These are phyloP conservation scores for Cyberlindnera suaveolens DNA, from an alignment of 805 yeast species.

Conservation along the genomic window DNA sequence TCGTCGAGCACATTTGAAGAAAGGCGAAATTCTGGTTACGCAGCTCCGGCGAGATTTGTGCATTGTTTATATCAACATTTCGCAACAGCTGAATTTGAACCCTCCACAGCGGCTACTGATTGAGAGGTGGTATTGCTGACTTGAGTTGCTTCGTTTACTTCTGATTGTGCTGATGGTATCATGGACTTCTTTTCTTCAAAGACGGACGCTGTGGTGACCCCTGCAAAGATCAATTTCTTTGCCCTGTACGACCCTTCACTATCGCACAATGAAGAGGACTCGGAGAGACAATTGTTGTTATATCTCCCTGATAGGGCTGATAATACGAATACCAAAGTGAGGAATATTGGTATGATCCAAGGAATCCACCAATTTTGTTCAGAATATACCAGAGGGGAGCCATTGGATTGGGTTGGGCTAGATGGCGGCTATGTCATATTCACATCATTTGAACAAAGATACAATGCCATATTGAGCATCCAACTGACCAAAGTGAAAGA, in stretches of 20 bases:
- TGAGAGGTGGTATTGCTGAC: no score
- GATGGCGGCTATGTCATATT: constrained; percentile 24
- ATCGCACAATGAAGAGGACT: constrained; percentile 25
- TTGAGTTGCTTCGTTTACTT: not conserved
- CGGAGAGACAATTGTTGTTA: constrained; percentile 22
- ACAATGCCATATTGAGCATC: constrained; percentile 22
- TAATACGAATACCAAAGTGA: constrained; percentile 25
- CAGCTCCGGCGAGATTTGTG: no score
- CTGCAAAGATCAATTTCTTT: constrained; percentile 22
- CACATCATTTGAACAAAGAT: constrained; percentile 24
- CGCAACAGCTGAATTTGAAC: no score
- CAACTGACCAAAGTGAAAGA: constrained; percentile 14
- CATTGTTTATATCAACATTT: no score
- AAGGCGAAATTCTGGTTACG: no score
- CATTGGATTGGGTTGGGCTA: constrained; percentile 22
- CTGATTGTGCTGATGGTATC: not conserved
- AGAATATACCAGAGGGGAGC: constrained; percentile 12
- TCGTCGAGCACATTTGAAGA: no score
- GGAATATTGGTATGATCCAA: constrained; percentile 37
- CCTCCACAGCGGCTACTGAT: no score
- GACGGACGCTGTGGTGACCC: constrained; percentile 9
- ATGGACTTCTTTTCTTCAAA: constrained; percentile 21
- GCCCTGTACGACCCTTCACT: constrained; percentile 35
- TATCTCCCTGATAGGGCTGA: constrained; percentile 21
- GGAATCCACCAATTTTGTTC: constrained; percentile 23